Evolutionary conservation across 305 asterid genomes (phyloP).

Genomic region (Stenogyne calaminthoides): DNA sequence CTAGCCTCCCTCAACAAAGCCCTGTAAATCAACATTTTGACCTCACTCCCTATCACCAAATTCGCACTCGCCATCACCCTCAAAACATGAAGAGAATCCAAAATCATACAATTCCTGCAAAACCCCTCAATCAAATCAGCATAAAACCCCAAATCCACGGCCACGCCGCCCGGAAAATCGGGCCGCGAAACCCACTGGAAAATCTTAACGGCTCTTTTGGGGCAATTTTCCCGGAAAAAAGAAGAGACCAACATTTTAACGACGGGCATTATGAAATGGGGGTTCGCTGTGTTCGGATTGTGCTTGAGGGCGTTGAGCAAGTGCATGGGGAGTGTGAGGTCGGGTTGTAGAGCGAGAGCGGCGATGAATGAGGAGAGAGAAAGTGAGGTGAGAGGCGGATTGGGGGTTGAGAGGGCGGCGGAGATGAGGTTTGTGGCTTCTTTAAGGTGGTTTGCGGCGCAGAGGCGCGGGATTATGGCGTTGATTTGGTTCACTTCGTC

Average conservation of each 20-base stretch:
- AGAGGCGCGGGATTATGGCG: conserved; percentile 52
- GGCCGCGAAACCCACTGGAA: conserved; percentile 56
- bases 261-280: conserved; percentile 31
- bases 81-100: conserved; percentile 51
- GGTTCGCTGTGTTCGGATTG: conserved; percentile 31
- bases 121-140: conserved; percentile 47
- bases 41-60: conserved; percentile 40
- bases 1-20: conserved; percentile 65
- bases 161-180: conserved; percentile 44
- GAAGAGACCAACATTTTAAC: conserved; percentile 42
- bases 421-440: conserved; percentile 51
- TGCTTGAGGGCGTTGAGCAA: conserved; percentile 58
- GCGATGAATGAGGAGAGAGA: conserved; percentile 42
- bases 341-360: conserved; percentile 46
- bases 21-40: conserved; percentile 40
- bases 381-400: conserved; percentile 48
- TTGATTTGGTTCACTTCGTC: conserved; percentile 50
- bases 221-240: conserved; percentile 38
- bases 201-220: conserved; percentile 48
- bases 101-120: conserved; percentile 45
- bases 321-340: conserved; percentile 57
- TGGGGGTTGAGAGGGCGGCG: conserved; percentile 48
- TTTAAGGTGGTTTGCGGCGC: conserved; percentile 52
- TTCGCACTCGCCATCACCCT: conserved; percentile 47
- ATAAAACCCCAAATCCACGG: conserved; percentile 36